These are phyloP conservation scores for Melampsora americana DNA, from an alignment of 1,284 basidiomycete species.

Conservation along the genomic window DNA sequence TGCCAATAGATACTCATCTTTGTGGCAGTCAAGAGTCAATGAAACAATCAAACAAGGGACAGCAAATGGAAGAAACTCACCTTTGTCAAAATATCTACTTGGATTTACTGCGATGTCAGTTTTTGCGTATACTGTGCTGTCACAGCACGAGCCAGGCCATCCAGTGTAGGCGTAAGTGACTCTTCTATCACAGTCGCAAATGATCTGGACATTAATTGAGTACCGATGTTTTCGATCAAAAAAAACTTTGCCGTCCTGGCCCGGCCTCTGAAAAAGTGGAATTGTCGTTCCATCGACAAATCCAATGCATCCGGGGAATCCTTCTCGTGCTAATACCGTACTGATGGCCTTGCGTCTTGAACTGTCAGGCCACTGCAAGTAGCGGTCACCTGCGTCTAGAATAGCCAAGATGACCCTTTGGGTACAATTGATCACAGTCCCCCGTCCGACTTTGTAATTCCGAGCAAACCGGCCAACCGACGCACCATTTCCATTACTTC, in stretches of 20 bases:
- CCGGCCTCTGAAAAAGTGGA: slow-evolving; percentile 4
- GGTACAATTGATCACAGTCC: not conserved
- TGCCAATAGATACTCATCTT: too few relatives aligned
- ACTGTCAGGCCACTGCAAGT: slow-evolving; percentile 4
- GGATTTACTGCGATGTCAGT: too few relatives aligned
- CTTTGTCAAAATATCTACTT: too few relatives aligned
- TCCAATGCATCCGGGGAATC: not conserved
- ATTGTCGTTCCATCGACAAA: slow-evolving; percentile 23
- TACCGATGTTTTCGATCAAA: not conserved
- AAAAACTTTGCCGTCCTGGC: slow-evolving; percentile 7
- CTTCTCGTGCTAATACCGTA: not conserved
- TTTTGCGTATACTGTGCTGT: not conserved
- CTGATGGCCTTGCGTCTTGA: not conserved
- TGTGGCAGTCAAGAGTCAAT: too few relatives aligned
- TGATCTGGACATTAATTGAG: not conserved
- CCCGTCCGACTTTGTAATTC: not conserved
- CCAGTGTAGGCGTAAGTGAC: not conserved
- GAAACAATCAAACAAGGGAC: too few relatives aligned
- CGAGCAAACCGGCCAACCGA: slow-evolving; percentile 9
- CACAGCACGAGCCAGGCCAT: not conserved
- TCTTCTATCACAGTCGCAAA: slow-evolving; percentile 3
- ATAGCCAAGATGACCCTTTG: not conserved
- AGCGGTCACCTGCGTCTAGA: not conserved
- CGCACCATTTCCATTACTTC: slow-evolving; percentile 10
- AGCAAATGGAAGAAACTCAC: too few relatives aligned